Evolutionary conservation across 1,139 yeast genomes (phyloP).

Genomic region (Scheffersomyces illinoinensis): DNA sequence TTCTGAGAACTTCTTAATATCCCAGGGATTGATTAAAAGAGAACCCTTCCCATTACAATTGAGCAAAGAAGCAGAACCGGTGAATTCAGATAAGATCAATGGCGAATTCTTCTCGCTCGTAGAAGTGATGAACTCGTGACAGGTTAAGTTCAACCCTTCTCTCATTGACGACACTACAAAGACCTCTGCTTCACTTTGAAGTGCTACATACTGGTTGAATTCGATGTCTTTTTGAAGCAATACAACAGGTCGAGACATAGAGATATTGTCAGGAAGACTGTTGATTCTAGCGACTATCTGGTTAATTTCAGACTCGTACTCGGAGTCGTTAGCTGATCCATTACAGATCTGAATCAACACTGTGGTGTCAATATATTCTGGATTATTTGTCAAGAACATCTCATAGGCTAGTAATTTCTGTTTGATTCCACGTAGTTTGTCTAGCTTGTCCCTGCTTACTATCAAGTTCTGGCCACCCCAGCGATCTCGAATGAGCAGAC

Average conservation of each 20-base stretch:
- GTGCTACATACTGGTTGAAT: conserved; percentile 85
- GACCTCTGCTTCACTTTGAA: conserved; percentile 80
- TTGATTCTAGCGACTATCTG: conserved; percentile 84
- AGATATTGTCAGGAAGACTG: conserved; percentile 68
- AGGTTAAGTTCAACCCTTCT: conserved; percentile 95
- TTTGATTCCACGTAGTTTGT: conserved; percentile 82
- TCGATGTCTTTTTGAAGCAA: conserved; percentile 85
- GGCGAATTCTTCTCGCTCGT: conserved; percentile 76
- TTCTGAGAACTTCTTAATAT: conserved; percentile 62
- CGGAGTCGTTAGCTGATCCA: conserved; percentile 54
- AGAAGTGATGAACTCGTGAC: conserved; percentile 89
- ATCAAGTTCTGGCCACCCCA: conserved; percentile 74
- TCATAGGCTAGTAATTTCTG: conserved; percentile 90
- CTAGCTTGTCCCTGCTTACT: conserved; percentile 87
- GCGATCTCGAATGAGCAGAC: conserved; percentile 67
- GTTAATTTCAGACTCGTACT: conserved; percentile 71
- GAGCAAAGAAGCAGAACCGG: conserved; percentile 86
- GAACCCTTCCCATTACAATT: conserved; percentile 59
- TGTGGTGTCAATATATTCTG: conserved; percentile 66
- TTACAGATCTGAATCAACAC: conserved; percentile 84
- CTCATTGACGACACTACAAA: conserved; percentile 90
- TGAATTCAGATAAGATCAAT: conserved; percentile 83
- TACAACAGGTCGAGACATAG: conserved; percentile 83
- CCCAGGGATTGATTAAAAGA: conserved; percentile 89
- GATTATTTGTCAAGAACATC: conserved; percentile 66